These are phyloP conservation scores for Blastocystis sp. DNA, from an alignment of 352 stramenopile species.

Conservation along the genomic window DNA sequence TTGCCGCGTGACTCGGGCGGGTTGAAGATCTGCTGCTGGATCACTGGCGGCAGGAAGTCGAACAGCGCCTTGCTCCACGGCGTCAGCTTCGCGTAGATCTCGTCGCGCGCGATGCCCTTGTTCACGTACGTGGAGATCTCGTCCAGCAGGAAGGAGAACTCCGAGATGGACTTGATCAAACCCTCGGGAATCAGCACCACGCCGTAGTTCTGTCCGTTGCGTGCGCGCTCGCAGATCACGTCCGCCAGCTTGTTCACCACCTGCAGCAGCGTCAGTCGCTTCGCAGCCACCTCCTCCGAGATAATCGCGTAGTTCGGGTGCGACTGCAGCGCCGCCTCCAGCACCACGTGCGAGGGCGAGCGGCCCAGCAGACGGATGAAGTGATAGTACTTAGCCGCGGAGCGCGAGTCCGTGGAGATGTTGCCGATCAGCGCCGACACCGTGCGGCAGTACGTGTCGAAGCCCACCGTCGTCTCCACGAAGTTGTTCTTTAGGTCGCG, in stretches of 20 bases:
- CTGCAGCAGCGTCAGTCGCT: slow-evolving; percentile 61
- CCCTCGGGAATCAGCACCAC: slow-evolving; percentile 61
- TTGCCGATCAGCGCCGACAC: slow-evolving; percentile 64
- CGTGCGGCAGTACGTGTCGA: slow-evolving; percentile 61
- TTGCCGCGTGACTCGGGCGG: slow-evolving; percentile 56
- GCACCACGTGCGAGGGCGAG: slow-evolving; percentile 62
- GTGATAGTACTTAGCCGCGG: slow-evolving; percentile 65
- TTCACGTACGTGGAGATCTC: slow-evolving; percentile 62
- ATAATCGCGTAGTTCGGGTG: slow-evolving; percentile 63
- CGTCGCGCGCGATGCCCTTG: slow-evolving; percentile 58
- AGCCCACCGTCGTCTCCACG: slow-evolving; percentile 64
- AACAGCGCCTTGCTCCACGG: slow-evolving; percentile 60
- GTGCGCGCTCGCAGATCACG: slow-evolving; percentile 60
- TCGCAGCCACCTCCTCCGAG: slow-evolving; percentile 63
- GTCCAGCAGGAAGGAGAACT: slow-evolving; percentile 61
- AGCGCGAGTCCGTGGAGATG: slow-evolving; percentile 63
- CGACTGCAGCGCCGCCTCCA: slow-evolving; percentile 63
- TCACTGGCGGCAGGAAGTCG: slow-evolving; percentile 53
- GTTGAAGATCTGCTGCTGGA: slow-evolving; percentile 59
- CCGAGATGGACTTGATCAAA: slow-evolving; percentile 62
- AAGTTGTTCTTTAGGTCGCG: slow-evolving; percentile 64
- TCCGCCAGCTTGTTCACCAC: slow-evolving; percentile 63
- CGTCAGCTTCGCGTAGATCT: slow-evolving; percentile 60
- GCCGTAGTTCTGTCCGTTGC: slow-evolving; percentile 61
- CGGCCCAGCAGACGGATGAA: slow-evolving; percentile 64